phyloP scores from a whole-genome alignment of 176 grass and related monocot genomes.

The Areca catechu region DNA sequence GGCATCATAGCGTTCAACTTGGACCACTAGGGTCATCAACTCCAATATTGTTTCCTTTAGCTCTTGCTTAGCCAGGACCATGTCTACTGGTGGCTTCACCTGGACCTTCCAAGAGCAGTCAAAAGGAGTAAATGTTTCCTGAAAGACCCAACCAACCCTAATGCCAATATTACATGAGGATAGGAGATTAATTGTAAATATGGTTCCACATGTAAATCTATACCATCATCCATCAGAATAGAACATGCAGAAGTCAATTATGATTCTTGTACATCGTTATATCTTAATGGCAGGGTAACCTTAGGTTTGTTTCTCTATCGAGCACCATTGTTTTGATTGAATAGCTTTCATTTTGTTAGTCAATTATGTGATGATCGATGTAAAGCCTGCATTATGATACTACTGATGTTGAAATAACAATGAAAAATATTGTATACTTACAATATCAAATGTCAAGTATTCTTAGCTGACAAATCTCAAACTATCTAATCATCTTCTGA shows the following conservation, averaged over 20 bases:
- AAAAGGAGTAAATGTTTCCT: slow-evolving; percentile 35
- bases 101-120: slow-evolving; percentile 30
- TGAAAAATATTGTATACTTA: too few relatives aligned
- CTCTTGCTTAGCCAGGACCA: slow-evolving; percentile 27
- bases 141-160: slow-evolving; percentile 65
- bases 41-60: slow-evolving; percentile 27
- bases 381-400: too few relatives aligned
- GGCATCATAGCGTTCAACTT: slow-evolving; percentile 45
- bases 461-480: too few relatives aligned
- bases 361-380: too few relatives aligned
- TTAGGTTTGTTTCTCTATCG: too few relatives aligned
- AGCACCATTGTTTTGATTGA: too few relatives aligned
- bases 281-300: too few relatives aligned
- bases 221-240: slow-evolving; percentile 52
- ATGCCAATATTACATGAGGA: slow-evolving; percentile 63
- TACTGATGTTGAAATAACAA: too few relatives aligned
- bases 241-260: slow-evolving; percentile 23
- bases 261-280: too few relatives aligned
- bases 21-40: slow-evolving; percentile 38
- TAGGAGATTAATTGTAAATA: slow-evolving; percentile 63
- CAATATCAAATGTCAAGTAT: too few relatives aligned
- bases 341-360: too few relatives aligned
- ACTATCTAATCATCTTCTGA: too few relatives aligned
- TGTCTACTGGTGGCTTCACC: slow-evolving; percentile 26
- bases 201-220: slow-evolving; percentile 56